phyloP scores from a whole-genome alignment of 192 early-diverging fungal genomes.

The Entomortierella chlamydospora region DNA sequence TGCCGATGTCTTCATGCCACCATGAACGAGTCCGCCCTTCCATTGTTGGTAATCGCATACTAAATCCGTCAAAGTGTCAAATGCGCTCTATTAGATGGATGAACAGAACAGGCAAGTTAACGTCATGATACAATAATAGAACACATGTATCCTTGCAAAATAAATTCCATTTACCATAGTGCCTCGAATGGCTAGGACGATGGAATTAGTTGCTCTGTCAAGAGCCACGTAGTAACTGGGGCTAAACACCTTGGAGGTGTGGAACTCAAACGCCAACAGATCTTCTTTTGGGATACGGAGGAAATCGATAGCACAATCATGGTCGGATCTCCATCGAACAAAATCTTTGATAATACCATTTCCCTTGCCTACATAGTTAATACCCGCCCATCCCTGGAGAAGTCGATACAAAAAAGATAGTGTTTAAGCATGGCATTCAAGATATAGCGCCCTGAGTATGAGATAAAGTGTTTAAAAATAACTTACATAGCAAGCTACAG shows the following conservation, averaged over 20 bases:
- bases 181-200: conserved; percentile 76
- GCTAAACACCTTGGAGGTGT: conserved; percentile 71
- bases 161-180: conserved; percentile 64
- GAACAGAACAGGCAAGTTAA: neutral
- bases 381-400: conserved; percentile 71
- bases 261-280: conserved; percentile 75
- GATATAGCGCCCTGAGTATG: too few relatives aligned
- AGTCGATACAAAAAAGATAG: neutral
- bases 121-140: neutral
- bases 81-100: conserved; percentile 61
- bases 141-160: neutral
- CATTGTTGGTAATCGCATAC: conserved; percentile 83
- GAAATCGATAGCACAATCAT: conserved; percentile 71
- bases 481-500: conserved; percentile 60
- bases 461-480: neutral
- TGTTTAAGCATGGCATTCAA: neutral
- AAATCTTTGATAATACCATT: conserved; percentile 74
- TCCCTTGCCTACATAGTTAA: conserved; percentile 79
- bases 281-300: conserved; percentile 71
- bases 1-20: conserved; percentile 80
- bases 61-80: conserved; percentile 81
- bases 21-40: conserved; percentile 81
- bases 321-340: conserved; percentile 73
- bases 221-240: conserved; percentile 78
- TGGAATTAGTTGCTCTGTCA: conserved; percentile 70